Evolutionary conservation across 2,329 filamentous ascomycete genomes (phyloP).

Genomic region (Verticillium zaregamsianum): DNA sequence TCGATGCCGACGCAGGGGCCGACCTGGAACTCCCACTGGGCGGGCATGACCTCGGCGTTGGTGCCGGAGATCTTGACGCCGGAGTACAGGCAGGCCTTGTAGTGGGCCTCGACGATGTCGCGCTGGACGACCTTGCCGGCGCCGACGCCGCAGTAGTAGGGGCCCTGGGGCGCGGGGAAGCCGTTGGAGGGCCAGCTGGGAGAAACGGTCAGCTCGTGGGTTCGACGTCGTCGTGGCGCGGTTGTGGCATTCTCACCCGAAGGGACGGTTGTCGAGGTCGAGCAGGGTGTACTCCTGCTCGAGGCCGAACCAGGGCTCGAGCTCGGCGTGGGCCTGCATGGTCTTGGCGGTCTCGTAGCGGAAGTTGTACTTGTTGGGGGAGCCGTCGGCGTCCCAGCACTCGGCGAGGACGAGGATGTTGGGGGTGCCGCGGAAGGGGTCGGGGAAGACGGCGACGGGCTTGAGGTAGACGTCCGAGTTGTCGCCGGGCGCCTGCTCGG

Average conservation of each 20-base stretch:
- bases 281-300: constrained; percentile 84
- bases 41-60: constrained; percentile 98
- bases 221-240: background rate
- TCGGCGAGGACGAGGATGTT: constrained; percentile 94
- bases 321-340: constrained; percentile 79
- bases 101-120: constrained; percentile 95
- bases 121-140: constrained; percentile 96
- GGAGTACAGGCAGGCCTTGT: constrained; percentile 66
- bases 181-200: constrained; percentile 52
- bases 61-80: constrained; percentile 94
- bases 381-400: constrained; percentile 91
- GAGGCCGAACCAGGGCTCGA: constrained; percentile 94
- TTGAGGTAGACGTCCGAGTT: constrained; percentile 98
- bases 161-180: constrained; percentile 88
- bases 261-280: constrained; percentile 75
- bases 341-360: constrained; percentile 86
- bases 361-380: constrained; percentile 98
- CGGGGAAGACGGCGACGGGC: constrained; percentile 82
- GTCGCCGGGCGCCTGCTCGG: constrained; percentile 85
- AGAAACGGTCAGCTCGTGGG: background rate
- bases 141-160: constrained; percentile 89
- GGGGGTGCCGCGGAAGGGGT: constrained; percentile 83
- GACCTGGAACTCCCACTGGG: constrained; percentile 98
- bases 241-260: background rate
- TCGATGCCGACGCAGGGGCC: constrained; percentile 84